These are phyloP conservation scores for Aspergillus haitiensis DNA, from an alignment of 495 filamentous ascomycete species.

Conservation along the genomic window DNA sequence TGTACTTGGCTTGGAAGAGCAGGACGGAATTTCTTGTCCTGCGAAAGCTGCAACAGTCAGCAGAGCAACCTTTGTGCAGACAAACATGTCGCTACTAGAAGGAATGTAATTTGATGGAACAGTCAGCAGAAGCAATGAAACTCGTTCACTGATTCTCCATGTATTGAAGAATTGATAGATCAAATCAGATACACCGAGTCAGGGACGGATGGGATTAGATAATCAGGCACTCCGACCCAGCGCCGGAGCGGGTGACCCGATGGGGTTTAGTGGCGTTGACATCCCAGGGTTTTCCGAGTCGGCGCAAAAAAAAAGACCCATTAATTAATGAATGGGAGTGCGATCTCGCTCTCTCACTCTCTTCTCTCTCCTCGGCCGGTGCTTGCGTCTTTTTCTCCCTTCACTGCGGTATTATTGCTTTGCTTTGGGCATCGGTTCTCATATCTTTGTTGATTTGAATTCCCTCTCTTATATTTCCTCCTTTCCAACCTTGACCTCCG, in stretches of 20 bases:
- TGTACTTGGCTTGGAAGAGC: constrained; percentile 1
- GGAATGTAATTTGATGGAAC: background rate
- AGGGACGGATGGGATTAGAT: constrained; percentile 19
- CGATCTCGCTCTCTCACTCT: constrained; percentile 20
- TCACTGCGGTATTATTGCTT: constrained; percentile 15
- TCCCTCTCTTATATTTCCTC: constrained; percentile 10
- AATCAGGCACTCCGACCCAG: constrained; percentile 13
- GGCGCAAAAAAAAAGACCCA: constrained; percentile 21
- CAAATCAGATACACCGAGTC: background rate
- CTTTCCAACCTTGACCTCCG: constrained; percentile 4
- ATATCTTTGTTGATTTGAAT: constrained; percentile 9
- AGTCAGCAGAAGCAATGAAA: background rate
- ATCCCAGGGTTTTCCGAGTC: constrained; percentile 23
- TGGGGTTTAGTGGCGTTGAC: constrained; percentile 32
- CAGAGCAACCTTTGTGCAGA: background rate
- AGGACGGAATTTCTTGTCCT: background rate
- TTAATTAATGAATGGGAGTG: background rate
- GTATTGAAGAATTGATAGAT: constrained; percentile 12
- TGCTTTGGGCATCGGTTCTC: constrained; percentile 3
- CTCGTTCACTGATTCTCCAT: background rate
- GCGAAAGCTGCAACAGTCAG: constrained; percentile 6
- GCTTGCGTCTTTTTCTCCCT: constrained; percentile 16
- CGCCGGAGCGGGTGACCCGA: constrained; percentile 19
- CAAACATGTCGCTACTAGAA: constrained; percentile 4
- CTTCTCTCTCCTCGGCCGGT: constrained; percentile 18